A percentile compares a stretch with the other conserved stretches of the same genome.
phyloP scores from a whole-genome alignment of 2,329 filamentous ascomycete species.

The Fusarium tanahbumbuense region DNA sequence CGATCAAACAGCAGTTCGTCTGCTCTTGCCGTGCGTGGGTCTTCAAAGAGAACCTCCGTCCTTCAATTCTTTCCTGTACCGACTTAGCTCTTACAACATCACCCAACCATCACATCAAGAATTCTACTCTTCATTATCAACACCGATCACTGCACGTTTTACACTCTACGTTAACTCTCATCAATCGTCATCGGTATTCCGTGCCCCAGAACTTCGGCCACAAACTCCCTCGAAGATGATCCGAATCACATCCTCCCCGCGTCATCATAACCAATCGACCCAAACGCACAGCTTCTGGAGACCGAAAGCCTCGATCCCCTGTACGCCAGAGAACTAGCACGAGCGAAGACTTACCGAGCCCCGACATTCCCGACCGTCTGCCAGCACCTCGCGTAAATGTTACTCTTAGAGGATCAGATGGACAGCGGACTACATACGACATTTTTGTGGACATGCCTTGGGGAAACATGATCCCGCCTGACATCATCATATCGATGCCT shows the following conservation, averaged over 20 bases:
- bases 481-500: not conserved
- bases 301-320: not conserved
- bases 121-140: not conserved
- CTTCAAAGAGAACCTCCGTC: not conserved
- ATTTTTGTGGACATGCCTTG: not conserved
- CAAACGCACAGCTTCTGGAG: not conserved
- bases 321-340: not conserved
- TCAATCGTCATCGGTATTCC: not conserved
- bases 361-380: not conserved
- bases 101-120: not conserved
- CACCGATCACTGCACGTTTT: not conserved
- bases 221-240: not conserved
- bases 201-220: not conserved
- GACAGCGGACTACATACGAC: not conserved
- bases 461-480: fast-evolving
- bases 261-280: not conserved
- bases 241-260: not conserved
- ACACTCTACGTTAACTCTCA: not conserved
- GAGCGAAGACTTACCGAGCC: not conserved
- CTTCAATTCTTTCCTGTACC: not conserved
- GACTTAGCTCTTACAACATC: not conserved
- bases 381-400: not conserved
- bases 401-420: not conserved
- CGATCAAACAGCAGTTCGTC: fast-evolving
- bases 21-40: not conserved